Conservation (phyloP, 179 eudicot species). For the Nepenthes alata region DNA sequence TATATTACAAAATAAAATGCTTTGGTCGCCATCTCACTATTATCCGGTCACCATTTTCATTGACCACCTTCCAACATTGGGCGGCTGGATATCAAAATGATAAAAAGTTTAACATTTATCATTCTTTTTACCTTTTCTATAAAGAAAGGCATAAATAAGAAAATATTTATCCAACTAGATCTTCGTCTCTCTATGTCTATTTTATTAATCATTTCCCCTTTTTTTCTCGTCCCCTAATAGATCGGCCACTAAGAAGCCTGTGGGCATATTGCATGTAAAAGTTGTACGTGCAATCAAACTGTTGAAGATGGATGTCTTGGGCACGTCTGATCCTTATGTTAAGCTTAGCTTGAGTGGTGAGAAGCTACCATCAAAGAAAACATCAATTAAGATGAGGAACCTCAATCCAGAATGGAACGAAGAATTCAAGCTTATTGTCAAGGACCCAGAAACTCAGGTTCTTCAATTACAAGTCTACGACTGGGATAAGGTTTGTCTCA, state of each 20-base stretch:
- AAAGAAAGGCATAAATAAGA: too few relatives aligned
- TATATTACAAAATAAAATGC: too few relatives aligned
- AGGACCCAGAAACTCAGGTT: slow-evolving; percentile 69
- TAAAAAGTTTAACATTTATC: too few relatives aligned
- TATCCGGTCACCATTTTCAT: too few relatives aligned
- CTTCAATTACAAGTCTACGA: slow-evolving; percentile 63
- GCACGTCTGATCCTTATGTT: slow-evolving; percentile 89
- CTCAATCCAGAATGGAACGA: slow-evolving; percentile 93
- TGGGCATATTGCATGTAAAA: slow-evolving; percentile 77
- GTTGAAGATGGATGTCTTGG: slow-evolving; percentile 79
- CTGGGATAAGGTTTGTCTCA: slow-evolving; percentile 80
- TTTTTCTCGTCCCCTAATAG: slow-evolving; percentile 13
- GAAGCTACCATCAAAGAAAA: slow-evolving; percentile 51
- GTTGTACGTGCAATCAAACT: slow-evolving; percentile 63
- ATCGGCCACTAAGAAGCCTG: slow-evolving; percentile 53
- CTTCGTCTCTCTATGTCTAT: not conserved
- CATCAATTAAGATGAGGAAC: slow-evolving; percentile 59
- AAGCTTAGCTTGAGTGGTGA: slow-evolving; percentile 70
- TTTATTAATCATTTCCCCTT: not conserved
- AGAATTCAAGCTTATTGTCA: slow-evolving; percentile 63
- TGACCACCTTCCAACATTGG: too few relatives aligned
- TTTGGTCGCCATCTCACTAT: too few relatives aligned
- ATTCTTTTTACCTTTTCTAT: too few relatives aligned
- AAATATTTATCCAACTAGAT: too few relatives aligned
- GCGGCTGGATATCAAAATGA: too few relatives aligned